Percentiles rank a stretch among this genome's conserved stretches.
Conservation (phyloP, 805 yeast genomes). For the Pichia gijzeniarum region DNA sequence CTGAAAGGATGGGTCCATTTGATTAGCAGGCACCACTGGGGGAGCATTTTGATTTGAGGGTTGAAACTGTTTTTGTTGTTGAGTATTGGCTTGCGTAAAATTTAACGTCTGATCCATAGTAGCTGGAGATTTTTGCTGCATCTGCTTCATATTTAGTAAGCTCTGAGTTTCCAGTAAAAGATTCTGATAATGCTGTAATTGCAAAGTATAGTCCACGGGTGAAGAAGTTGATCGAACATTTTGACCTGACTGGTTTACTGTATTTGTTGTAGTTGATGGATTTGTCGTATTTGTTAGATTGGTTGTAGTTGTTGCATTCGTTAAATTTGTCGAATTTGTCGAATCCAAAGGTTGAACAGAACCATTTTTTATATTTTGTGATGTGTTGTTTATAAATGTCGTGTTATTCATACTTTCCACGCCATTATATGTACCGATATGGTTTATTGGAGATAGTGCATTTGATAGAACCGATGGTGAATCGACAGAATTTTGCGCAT, state of each 20-base stretch:
- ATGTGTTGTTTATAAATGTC: background rate
- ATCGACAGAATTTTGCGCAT: slow-evolving; percentile 10
- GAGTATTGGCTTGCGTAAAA: no score
- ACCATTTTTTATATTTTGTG: background rate
- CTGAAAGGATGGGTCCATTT: background rate
- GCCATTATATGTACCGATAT: slow-evolving; percentile 6
- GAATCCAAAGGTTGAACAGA: background rate
- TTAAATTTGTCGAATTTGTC: background rate
- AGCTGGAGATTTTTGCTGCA: slow-evolving; percentile 7
- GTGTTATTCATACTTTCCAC: background rate
- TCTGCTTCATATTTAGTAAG: slow-evolving; percentile 16
- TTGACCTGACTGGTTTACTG: slow-evolving; percentile 5
- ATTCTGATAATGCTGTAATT: slow-evolving; percentile 30
- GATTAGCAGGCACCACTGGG: background rate
- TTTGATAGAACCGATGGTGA: slow-evolving; percentile 13
- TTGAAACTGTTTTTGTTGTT: no score
- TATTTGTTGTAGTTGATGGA: slow-evolving; percentile 13
- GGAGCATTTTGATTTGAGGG: background rate
- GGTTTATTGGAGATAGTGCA: slow-evolving; percentile 23
- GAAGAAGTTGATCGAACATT: slow-evolving; percentile 9
- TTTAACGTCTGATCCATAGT: background rate
- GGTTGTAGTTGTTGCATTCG: slow-evolving; percentile 11
- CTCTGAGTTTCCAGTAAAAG: slow-evolving; percentile 27
- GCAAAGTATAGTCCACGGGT: slow-evolving; percentile 29
- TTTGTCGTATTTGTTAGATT: background rate